phyloP scores from a whole-genome alignment of 1,139 yeast species.

The Pichia sp. region DNA sequence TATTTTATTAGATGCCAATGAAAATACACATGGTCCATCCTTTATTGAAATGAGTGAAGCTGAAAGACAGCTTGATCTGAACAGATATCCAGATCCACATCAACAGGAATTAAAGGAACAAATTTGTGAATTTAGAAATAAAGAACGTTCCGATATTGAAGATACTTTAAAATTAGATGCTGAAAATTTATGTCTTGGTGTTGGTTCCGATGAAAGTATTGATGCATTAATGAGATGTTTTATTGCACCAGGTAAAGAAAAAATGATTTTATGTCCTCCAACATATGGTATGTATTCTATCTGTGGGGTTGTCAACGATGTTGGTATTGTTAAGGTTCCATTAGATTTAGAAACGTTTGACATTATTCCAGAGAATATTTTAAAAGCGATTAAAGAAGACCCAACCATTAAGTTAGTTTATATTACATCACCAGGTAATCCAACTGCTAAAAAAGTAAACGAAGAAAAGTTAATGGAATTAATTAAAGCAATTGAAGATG shows the following conservation, averaged over 20 bases:
- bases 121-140: constrained; percentile 65
- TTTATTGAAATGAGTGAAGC: constrained; percentile 35
- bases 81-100: constrained; percentile 96
- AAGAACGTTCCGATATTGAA: constrained; percentile 23
- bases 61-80: constrained; percentile 47
- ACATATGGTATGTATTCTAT: constrained; percentile 96
- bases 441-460: constrained; percentile 68
- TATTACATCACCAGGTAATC: constrained; percentile 98
- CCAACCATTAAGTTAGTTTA: constrained; percentile 64
- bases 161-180: constrained; percentile 38
- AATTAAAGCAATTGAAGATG: constrained; percentile 36
- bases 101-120: constrained; percentile 72
- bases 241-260: constrained; percentile 77
- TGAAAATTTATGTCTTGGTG: constrained; percentile 83
- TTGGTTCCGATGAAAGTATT: constrained; percentile 94
- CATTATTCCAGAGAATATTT: constrained; percentile 52
- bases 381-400: constrained; percentile 49
- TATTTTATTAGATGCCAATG: constrained; percentile 87
- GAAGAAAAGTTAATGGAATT: constrained; percentile 45
- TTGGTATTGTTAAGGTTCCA: constrained; percentile 69
- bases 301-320: constrained; percentile 86
- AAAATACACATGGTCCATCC: constrained; percentile 90
- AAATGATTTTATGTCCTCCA: constrained; percentile 84
- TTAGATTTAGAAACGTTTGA: constrained; percentile 58
- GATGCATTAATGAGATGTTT: constrained; percentile 82